These are phyloP conservation scores for Nemania bipapillata DNA, from an alignment of 2,329 filamentous ascomycete species.

Conservation along the genomic window DNA sequence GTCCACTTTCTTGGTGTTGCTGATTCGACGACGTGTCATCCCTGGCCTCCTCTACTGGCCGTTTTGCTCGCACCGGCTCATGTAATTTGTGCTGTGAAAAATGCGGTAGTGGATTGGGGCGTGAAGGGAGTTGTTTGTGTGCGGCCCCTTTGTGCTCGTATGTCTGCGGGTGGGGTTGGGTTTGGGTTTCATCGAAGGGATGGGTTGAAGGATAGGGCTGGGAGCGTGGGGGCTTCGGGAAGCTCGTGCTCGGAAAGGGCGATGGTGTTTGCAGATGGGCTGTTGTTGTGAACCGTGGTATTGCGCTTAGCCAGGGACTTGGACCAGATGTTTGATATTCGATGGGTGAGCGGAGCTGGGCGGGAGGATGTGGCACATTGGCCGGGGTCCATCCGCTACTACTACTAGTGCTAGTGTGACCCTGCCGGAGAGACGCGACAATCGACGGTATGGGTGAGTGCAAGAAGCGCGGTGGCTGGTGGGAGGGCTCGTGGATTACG, in stretches of 20 bases:
- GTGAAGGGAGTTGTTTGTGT: conserved; percentile 17
- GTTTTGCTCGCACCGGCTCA: conserved; percentile 40
- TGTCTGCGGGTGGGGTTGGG: conserved; percentile 16
- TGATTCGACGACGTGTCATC: conserved; percentile 6
- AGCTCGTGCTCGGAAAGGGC: conserved; percentile 21
- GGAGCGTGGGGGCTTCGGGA: conserved; percentile 37
- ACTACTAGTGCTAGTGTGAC: conserved; percentile 21
- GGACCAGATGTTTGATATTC: conserved; percentile 46
- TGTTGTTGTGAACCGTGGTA: conserved; percentile 54
- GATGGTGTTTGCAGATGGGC: conserved; percentile 33
- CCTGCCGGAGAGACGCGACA: conserved; percentile 35
- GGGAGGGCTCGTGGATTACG: conserved; percentile 32
- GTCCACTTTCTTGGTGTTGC: background rate
- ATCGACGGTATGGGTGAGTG: conserved; percentile 43
- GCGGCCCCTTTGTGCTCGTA: background rate
- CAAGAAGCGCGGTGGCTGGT: conserved; percentile 30
- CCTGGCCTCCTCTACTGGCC: conserved; percentile 46
- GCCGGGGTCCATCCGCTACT: conserved; percentile 49
- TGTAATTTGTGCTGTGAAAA: background rate
- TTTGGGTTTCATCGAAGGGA: conserved; percentile 20
- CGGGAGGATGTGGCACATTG: conserved; percentile 36
- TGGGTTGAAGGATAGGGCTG: conserved; percentile 23
- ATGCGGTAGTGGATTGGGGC: conserved; percentile 17
- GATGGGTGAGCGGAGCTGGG: conserved; percentile 31
- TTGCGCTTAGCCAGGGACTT: conserved; percentile 59